Percentiles rank a stretch among this genome's conserved stretches.
Evolutionary conservation across 2,329 filamentous ascomycete species (phyloP).

Genomic region (Sporothrix pseudoabietina): DNA sequence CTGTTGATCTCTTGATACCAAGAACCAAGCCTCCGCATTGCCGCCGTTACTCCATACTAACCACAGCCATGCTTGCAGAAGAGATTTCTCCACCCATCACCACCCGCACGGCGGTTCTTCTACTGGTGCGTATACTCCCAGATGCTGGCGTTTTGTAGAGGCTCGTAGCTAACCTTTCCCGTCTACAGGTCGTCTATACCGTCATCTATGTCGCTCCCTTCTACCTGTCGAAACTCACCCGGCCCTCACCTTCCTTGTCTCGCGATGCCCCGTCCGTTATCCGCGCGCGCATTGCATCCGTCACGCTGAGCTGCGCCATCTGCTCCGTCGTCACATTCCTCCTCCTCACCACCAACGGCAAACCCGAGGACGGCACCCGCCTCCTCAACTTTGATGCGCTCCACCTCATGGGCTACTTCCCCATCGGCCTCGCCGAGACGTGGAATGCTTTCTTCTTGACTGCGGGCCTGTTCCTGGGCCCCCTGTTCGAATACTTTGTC

Average conservation of each 20-base stretch:
- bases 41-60: background rate
- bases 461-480: constrained; percentile 76
- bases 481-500: constrained; percentile 77
- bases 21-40: background rate
- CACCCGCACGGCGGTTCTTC: constrained; percentile 42
- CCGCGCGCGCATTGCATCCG: constrained; percentile 77
- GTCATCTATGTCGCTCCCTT: constrained; percentile 87
- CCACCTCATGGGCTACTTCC: constrained; percentile 79
- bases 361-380: constrained; percentile 47
- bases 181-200: constrained; percentile 73
- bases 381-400: constrained; percentile 51
- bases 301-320: constrained; percentile 71
- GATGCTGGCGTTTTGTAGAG: too few species aligned
- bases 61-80: constrained; percentile 22
- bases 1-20: background rate
- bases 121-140: constrained; percentile 42
- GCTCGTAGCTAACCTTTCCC: background rate
- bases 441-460: constrained; percentile 69
- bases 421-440: constrained; percentile 66
- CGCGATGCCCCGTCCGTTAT: constrained; percentile 91
- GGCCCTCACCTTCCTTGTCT: constrained; percentile 75
- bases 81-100: constrained; percentile 46
- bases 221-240: constrained; percentile 77
- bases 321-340: constrained; percentile 68
- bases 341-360: constrained; percentile 60